Evolutionary conservation across 1,284 basidiomycete genomes (phyloP).

Genomic region (Quambalaria eucalypti): DNA sequence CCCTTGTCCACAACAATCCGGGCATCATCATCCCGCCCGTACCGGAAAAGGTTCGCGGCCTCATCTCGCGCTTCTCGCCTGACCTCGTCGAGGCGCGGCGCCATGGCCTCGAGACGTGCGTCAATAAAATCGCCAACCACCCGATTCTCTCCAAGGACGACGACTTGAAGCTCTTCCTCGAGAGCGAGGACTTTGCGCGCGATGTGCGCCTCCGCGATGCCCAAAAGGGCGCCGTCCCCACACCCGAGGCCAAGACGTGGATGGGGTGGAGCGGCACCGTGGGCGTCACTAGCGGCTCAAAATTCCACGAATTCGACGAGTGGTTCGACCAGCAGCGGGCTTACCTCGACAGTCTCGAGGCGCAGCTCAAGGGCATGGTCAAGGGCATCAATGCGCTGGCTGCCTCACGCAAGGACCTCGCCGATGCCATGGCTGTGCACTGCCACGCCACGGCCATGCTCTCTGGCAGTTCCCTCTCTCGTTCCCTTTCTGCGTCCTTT

Average conservation of each 20-base stretch:
- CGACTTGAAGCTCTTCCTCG: conserved; percentile 49
- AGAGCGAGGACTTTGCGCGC: conserved; percentile 47
- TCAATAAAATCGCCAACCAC: conserved; percentile 49
- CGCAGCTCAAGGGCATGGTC: conserved; percentile 72
- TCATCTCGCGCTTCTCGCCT: conserved; percentile 53
- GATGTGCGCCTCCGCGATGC: conserved; percentile 59
- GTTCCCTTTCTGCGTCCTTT: conserved; percentile 45
- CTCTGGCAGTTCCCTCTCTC: conserved; percentile 44
- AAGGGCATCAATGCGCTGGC: conserved; percentile 74
- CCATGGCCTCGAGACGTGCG: conserved; percentile 46
- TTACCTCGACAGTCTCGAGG: conserved; percentile 81
- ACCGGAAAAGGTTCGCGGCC: conserved; percentile 74
- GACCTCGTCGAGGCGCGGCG: conserved; percentile 49
- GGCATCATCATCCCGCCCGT: conserved; percentile 93
- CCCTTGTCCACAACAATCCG: conserved; percentile 80
- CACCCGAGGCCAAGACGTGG: conserved; percentile 44
- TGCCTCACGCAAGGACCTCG: conserved; percentile 58
- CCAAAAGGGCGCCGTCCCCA: conserved; percentile 33
- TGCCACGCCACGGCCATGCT: conserved; percentile 39
- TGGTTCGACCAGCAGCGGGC: conserved; percentile 85
- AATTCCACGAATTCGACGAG: conserved; percentile 89
- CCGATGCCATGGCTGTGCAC: conserved; percentile 37
- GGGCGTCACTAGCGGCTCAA: conserved; percentile 54
- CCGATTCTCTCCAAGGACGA: conserved; percentile 49
- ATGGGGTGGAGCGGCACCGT: conserved; percentile 19